Evolutionary conservation across 2,329 filamentous ascomycete species (phyloP), one percentile per base, ranked within the genome.

Genomic region (Ophiostoma himal-ulmi): DNA sequence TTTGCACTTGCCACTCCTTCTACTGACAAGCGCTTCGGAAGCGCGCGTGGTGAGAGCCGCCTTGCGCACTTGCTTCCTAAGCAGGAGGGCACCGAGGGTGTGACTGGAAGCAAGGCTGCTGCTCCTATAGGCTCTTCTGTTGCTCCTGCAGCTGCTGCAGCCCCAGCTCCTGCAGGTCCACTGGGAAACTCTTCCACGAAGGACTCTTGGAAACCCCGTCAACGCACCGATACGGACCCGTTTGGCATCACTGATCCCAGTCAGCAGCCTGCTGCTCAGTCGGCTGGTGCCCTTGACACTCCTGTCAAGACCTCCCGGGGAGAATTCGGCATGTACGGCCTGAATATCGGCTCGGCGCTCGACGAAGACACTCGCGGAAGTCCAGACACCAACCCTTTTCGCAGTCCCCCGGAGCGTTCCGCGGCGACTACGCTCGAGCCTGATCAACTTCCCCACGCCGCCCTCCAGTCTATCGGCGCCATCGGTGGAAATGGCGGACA

Each of bases 371-470:
- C 93, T 71, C 90, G 91, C 0, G 87, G 92, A 77, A 98, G 94
- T 78, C 95, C 95, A 0, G 92, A 96, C 76, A 98, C 95, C 3
- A 99, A 99, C 77, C 95, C 95, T 1, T 99, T 95, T 78, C 92
- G 94, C 74, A 98, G 94, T 78, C 95, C 95, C 2, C 88, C 91
- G 8, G 91, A 65, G n/a, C 62, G 62, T 36, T 13, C 62, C 37
- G 30, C n/a, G 10, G 62, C 62, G 10, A 22, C 90, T 52, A 91
- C 93, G 36, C 88, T 66, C 14, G 82, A 83, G 4, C 6, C 36
- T 34, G 41, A 68, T 13, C 66, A 65, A 22, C 54, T 36, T 17
- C 11, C 69, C 5, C 70, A 70, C 20, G 22, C 44, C 22, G 57
- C 54, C 1, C 34, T 60, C 8, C 13, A 34, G 0, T 41, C 52